Evolutionary conservation across 2,329 filamentous ascomycete genomes (phyloP).

Genomic region (Fusarium zealandicum): DNA sequence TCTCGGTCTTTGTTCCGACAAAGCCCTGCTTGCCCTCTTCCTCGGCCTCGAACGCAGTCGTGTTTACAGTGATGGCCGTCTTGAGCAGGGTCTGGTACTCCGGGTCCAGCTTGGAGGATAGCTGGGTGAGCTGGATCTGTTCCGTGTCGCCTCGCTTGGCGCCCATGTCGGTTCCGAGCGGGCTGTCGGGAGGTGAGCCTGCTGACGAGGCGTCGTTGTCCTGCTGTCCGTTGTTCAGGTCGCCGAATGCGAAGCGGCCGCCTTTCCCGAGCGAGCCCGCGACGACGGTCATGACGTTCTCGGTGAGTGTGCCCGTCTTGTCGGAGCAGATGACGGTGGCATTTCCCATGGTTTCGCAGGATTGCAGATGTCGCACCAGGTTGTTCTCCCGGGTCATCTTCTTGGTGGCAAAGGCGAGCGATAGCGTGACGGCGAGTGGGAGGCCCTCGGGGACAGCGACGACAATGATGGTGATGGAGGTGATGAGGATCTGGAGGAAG

Average conservation of each 20-base stretch:
- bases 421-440: slow-evolving; percentile 71
- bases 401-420: slow-evolving; percentile 72
- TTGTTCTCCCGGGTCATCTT: slow-evolving; percentile 75
- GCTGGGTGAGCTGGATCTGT: slow-evolving; percentile 8
- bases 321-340: slow-evolving; percentile 79
- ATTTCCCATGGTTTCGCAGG: slow-evolving; percentile 76
- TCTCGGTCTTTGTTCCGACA: slow-evolving; percentile 64
- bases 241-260: slow-evolving; percentile 52
- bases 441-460: slow-evolving; percentile 72
- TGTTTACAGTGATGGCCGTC: slow-evolving; percentile 59
- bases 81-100: slow-evolving; percentile 29
- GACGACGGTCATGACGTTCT: slow-evolving; percentile 78
- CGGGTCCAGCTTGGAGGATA: slow-evolving; percentile 20
- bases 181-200: not conserved
- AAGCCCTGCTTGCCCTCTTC: slow-evolving; percentile 53
- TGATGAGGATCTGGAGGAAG: slow-evolving; percentile 70
- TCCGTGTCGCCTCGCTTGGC: slow-evolving; percentile 2
- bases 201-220: slow-evolving; percentile 32
- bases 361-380: slow-evolving; percentile 69
- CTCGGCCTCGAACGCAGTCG: slow-evolving; percentile 62
- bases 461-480: slow-evolving; percentile 70
- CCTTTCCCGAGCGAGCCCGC: slow-evolving; percentile 58
- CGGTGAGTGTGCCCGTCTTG: slow-evolving; percentile 51
- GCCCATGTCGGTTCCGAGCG: slow-evolving; percentile 2
- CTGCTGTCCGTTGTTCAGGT: slow-evolving; percentile 43